phyloP scores from a whole-genome alignment of 176 grass and related monocot species.

The Zoysia pacifica region DNA sequence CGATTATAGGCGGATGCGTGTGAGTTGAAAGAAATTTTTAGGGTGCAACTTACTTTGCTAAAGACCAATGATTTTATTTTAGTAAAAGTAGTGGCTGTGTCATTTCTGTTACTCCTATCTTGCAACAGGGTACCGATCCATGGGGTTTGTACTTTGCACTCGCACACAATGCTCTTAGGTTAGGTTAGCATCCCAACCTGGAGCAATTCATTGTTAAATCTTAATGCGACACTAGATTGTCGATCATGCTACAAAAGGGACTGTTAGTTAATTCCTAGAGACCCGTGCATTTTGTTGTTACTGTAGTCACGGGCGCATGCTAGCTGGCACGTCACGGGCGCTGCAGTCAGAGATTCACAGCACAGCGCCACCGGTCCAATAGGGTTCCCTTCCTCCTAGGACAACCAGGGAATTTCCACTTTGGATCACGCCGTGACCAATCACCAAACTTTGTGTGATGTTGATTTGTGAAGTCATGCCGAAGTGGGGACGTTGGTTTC shows the following conservation, averaged over 20 bases:
- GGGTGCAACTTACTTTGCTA: not conserved
- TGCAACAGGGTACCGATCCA: not conserved
- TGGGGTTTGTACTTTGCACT: not conserved
- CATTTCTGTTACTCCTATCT: not conserved
- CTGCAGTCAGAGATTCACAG: constrained; percentile 9
- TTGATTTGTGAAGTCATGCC: not conserved
- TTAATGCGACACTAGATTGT: not conserved
- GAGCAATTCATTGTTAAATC: not conserved
- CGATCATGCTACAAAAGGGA: not conserved
- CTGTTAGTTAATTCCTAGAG: constrained; percentile 35
- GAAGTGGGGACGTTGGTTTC: not conserved
- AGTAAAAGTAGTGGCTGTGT: not conserved
- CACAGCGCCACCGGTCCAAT: not conserved
- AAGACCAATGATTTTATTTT: not conserved
- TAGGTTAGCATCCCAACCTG: constrained; percentile 21
- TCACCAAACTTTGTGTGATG: not conserved
- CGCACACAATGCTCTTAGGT: not conserved
- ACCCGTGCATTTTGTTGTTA: not conserved
- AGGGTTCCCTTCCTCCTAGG: not conserved
- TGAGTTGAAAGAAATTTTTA: not conserved
- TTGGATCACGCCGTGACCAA: not conserved
- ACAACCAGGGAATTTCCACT: not conserved
- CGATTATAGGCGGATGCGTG: constrained; percentile 9
- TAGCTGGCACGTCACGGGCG: constrained; percentile 35
- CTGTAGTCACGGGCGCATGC: constrained; percentile 29